Percentiles rank a stretch among this genome's conserved stretches.
These are phyloP conservation scores for Apostasia ramifera DNA, from an alignment of 106 monocot genomes.

Conservation along the genomic window DNA sequence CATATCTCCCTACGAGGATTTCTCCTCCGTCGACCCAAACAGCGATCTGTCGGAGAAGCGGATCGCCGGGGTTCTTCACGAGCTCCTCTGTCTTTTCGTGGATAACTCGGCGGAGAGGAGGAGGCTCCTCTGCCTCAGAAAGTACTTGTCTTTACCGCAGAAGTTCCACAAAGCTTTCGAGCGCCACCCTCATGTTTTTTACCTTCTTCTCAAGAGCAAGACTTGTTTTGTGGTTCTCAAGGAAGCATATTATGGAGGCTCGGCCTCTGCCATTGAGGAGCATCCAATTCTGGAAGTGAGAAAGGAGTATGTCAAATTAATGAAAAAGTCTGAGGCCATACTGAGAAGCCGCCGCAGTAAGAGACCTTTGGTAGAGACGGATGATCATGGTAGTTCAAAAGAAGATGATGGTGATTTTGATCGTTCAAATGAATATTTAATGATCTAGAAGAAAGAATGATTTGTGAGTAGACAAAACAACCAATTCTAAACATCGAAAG, in stretches of 20 bases:
- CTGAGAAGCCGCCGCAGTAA: constrained; percentile 38
- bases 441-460: too few species aligned
- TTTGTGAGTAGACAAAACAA: too few species aligned
- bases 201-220: constrained; percentile 75
- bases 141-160: constrained; percentile 60
- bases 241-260: constrained; percentile 46
- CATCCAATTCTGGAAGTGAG: constrained; percentile 58
- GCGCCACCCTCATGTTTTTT: constrained; percentile 74
- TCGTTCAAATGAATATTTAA: too few species aligned
- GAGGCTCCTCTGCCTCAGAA: constrained; percentile 55
- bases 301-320: constrained; percentile 58
- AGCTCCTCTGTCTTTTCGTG: constrained; percentile 57
- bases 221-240: constrained; percentile 88
- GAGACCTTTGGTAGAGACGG: constrained; percentile 12
- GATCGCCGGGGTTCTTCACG: constrained; percentile 64
- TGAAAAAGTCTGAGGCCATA: constrained; percentile 45
- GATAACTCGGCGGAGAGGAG: constrained; percentile 74
- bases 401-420: too few species aligned
- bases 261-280: constrained; percentile 29
- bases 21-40: constrained; percentile 19
- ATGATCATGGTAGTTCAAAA: neutral
- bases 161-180: constrained; percentile 67
- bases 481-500: too few species aligned
- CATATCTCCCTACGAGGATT: constrained; percentile 65
- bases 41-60: constrained; percentile 59